Evolutionary conservation across 192 early-diverging fungal species (phyloP).

Genomic region (Umbelopsis sp.): DNA sequence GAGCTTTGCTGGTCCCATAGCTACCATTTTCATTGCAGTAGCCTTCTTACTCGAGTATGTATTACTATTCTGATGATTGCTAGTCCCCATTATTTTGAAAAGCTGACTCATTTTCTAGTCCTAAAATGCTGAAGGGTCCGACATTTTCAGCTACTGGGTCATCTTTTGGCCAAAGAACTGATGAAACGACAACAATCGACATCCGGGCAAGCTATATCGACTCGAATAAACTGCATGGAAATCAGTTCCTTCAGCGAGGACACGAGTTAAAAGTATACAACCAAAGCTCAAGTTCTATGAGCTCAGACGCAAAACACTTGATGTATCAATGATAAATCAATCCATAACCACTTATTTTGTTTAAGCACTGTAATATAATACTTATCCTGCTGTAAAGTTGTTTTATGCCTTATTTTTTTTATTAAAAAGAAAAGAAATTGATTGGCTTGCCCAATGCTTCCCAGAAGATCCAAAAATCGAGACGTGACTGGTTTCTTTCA

Average conservation of each 20-base stretch:
- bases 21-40: neutral
- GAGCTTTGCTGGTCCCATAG: constrained; percentile 1
- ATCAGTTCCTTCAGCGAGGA: neutral
- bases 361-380: neutral
- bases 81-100: neutral
- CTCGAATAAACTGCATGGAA: neutral
- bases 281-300: neutral
- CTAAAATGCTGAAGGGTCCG: constrained; percentile 9
- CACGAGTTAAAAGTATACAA: constrained; percentile 9
- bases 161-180: constrained; percentile 2
- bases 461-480: no score
- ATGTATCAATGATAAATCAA: neutral
- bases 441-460: neutral
- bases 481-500: no score
- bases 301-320: neutral
- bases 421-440: neutral
- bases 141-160: constrained; percentile 10
- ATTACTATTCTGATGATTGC: neutral
- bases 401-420: neutral
- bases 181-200: neutral
- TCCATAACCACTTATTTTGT: neutral
- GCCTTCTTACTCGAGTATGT: neutral
- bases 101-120: neutral
- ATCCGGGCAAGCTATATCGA: neutral
- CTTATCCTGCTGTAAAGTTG: neutral